A percentile compares a stretch with the other conserved stretches of the same genome.
Evolutionary conservation across 164 flowering plant genomes (phyloP).

Genomic region (Cinnamomum micranthum): DNA sequence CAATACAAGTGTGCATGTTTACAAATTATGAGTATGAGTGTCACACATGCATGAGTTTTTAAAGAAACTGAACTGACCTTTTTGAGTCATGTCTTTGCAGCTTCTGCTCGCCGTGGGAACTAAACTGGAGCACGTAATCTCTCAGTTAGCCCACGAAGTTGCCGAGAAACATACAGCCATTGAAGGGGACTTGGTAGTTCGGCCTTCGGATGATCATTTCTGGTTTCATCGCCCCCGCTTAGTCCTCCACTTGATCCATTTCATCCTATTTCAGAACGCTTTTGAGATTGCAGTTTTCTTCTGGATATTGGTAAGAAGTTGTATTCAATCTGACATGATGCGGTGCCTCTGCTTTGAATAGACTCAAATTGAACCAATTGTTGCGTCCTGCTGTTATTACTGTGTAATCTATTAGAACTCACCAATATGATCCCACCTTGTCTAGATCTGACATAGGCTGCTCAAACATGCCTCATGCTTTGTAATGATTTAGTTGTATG

Average conservation of each 20-base stretch:
- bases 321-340: background rate
- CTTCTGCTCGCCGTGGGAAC: slow-evolving; percentile 72
- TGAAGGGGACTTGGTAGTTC: slow-evolving; percentile 37
- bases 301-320: slow-evolving; percentile 60
- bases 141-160: slow-evolving; percentile 51
- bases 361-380: no score
- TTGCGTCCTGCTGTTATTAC: no score
- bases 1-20: background rate
- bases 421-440: background rate
- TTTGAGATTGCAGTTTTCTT: slow-evolving; percentile 80
- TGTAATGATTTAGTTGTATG: no score
- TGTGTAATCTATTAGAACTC: no score
- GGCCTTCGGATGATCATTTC: slow-evolving; percentile 74
- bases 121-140: slow-evolving; percentile 70
- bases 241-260: slow-evolving; percentile 65
- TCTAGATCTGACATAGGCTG: background rate
- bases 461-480: background rate
- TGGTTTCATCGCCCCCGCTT: slow-evolving; percentile 60
- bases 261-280: slow-evolving; percentile 78
- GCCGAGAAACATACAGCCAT: slow-evolving; percentile 24
- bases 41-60: background rate
- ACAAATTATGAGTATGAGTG: background rate
- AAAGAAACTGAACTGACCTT: background rate
- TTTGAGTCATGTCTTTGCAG: slow-evolving; percentile 25
- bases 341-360: no score